Base-by-base conservation (phyloP, 2,329 filamentous ascomycete species). In the Nemania bipapillata region DNA sequence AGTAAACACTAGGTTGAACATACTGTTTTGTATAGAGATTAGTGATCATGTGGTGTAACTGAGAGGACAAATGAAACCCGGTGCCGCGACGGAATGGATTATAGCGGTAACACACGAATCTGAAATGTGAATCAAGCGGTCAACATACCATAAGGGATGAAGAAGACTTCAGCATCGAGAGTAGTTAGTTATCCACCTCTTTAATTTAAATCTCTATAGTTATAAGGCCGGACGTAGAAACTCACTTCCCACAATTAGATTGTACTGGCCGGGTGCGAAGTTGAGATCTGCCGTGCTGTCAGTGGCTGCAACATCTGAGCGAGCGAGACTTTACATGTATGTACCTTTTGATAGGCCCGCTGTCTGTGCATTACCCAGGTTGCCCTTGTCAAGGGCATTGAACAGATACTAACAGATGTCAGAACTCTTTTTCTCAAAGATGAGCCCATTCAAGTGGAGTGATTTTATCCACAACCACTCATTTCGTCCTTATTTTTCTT, bases 231-330 rank as follows among this genome's bases (percentile, higher is more conserved):
- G 32, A 20, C 20, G 37, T 15, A 15, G 26, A 37, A 24, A 70
- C 70, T 71, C 32, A 71, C 70, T 89, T 59, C 85, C 86, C 40
- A 93, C 79, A 55, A 92, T 85, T 30, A 89, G 84, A 76, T 92
- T 92, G 80, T 93, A 92, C 76, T 92, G 85, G 70, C 88, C 85
- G 0, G 80, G 78, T 50, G 84, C 84, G 79, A 93, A 89, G 35
- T 86, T 77, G 22, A 92, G 80, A 73, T 89, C 86, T 80, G 45
- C 11, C 17, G 17, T 22, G 4, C 5, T 47, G 53, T 72, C 30
- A 72, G 68, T 26, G 9, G 30, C 24, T 1, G 32, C 9, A 20
- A 35, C 22, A 26, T 22, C 12, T 47, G 17, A 30, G 45, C 60
- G 32, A 49, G 45, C 58, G 30, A 50, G 56, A 40, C 35, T 66